These are phyloP conservation scores for Setaria italica DNA, from an alignment of 202 grass and related monocot species.

Conservation along the genomic window DNA sequence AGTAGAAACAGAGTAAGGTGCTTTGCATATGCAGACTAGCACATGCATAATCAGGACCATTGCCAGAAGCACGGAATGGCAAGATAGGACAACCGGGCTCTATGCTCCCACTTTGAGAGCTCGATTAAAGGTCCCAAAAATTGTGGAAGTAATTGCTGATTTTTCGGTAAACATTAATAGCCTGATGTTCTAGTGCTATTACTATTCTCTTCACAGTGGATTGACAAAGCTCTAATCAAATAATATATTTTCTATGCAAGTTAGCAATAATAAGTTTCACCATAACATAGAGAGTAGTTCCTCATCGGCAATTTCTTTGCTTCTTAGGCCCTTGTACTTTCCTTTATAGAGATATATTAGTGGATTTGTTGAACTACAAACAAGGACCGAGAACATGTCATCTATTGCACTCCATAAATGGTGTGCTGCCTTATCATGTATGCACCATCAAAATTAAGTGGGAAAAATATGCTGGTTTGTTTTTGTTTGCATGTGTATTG, in stretches of 20 bases:
- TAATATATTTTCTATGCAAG: background rate
- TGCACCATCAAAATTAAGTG: background rate
- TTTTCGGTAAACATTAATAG: background rate
- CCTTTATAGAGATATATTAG: background rate
- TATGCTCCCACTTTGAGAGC: conserved; percentile 1
- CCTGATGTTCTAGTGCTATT: background rate
- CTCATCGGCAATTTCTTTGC: background rate
- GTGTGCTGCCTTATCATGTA: background rate
- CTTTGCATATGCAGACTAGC: background rate
- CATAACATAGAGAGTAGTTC: background rate
- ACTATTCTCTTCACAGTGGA: background rate
- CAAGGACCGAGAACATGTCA: background rate
- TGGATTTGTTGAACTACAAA: conserved; percentile 7
- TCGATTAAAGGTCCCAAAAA: background rate
- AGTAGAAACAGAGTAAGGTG: background rate
- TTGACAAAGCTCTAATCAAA: background rate
- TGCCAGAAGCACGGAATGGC: background rate
- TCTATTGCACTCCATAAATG: background rate
- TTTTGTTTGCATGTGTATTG: background rate
- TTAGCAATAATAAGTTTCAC: background rate
- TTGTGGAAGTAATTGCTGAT: background rate
- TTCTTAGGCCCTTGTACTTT: background rate
- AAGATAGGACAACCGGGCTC: background rate
- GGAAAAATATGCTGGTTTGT: background rate
- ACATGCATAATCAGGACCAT: background rate